phyloP scores from a whole-genome alignment of 352 stramenopile species.

The Phytopythium aichiense region DNA sequence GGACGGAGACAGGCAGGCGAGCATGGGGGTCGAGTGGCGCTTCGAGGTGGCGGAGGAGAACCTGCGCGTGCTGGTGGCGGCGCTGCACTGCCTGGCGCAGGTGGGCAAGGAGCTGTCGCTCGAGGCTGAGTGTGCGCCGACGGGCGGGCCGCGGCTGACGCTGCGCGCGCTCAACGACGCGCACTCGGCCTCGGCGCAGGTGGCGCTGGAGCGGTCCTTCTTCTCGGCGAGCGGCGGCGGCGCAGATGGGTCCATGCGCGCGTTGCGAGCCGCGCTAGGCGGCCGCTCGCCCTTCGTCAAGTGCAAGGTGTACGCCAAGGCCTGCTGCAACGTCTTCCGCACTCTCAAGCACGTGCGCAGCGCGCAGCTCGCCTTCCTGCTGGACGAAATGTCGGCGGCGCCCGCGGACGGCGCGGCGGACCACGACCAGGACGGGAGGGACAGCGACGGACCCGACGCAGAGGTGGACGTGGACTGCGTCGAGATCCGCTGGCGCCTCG shows the following conservation, averaged over 20 bases:
- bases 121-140: conserved; percentile 45
- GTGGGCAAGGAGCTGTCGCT: conserved; percentile 77
- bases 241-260: conserved; percentile 14
- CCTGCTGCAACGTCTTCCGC: conserved; percentile 77
- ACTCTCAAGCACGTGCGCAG: conserved; percentile 81
- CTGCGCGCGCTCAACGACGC: conserved; percentile 79
- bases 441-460: conserved; percentile 15
- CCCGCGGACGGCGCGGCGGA: conserved; percentile 17
- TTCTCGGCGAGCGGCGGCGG: conserved; percentile 31
- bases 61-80: conserved; percentile 73
- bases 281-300: conserved; percentile 46
- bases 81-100: conserved; percentile 73
- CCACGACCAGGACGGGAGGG: conserved; percentile 5
- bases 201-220: conserved; percentile 66
- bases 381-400: conserved; percentile 36
- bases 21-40: conserved; percentile 14
- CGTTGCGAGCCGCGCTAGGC: conserved; percentile 17
- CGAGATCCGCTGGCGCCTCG: conserved; percentile 62
- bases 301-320: conserved; percentile 76
- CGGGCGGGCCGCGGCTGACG: conserved; percentile 33
- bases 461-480: conserved; percentile 62
- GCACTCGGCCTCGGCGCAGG: conserved; percentile 68
- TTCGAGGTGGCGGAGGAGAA: conserved; percentile 74
- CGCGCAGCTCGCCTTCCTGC: conserved; percentile 57
- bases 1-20: not conserved